phyloP scores from a whole-genome alignment of 306 rosid species.

The Herpetospermum pedunculosum region DNA sequence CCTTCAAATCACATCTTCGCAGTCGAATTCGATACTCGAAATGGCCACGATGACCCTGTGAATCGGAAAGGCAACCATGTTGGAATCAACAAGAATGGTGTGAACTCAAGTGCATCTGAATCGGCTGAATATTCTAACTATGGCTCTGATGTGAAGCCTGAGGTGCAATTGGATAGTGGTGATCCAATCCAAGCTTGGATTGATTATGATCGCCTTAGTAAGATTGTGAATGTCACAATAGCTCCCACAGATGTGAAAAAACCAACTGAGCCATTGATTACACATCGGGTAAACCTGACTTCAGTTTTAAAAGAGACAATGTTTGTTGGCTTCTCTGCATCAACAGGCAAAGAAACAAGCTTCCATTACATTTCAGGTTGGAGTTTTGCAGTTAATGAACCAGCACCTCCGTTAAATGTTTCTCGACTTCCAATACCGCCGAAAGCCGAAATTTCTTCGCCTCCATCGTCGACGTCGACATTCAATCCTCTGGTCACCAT shows the following conservation, averaged over 20 bases:
- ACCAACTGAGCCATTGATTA: constrained; percentile 31
- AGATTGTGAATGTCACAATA: constrained; percentile 31
- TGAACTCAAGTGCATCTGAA: background rate
- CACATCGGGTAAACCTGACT: background rate
- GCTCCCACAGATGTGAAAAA: constrained; percentile 16
- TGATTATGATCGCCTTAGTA: constrained; percentile 33
- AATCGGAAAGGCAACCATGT: constrained; percentile 44
- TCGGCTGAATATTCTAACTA: constrained; percentile 24
- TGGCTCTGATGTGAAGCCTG: constrained; percentile 10
- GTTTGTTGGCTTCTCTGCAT: constrained; percentile 65
- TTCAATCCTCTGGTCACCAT: constrained; percentile 11
- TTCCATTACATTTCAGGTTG: constrained; percentile 57
- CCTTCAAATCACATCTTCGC: constrained; percentile 32
- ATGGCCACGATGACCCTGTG: constrained; percentile 14
- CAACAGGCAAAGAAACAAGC: constrained; percentile 47
- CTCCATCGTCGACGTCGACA: constrained; percentile 7
- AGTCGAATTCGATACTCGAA: constrained; percentile 60
- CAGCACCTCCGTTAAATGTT: constrained; percentile 18
- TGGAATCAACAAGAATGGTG: constrained; percentile 42
- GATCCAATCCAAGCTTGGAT: constrained; percentile 51
- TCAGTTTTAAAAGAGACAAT: constrained; percentile 6
- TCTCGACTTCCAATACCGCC: constrained; percentile 35
- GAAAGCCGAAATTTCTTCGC: background rate
- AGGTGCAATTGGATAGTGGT: constrained; percentile 28
- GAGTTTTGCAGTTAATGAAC: constrained; percentile 38